phyloP scores from a whole-genome alignment of 2,329 filamentous ascomycete species.

The Diaporthe amygdali region DNA sequence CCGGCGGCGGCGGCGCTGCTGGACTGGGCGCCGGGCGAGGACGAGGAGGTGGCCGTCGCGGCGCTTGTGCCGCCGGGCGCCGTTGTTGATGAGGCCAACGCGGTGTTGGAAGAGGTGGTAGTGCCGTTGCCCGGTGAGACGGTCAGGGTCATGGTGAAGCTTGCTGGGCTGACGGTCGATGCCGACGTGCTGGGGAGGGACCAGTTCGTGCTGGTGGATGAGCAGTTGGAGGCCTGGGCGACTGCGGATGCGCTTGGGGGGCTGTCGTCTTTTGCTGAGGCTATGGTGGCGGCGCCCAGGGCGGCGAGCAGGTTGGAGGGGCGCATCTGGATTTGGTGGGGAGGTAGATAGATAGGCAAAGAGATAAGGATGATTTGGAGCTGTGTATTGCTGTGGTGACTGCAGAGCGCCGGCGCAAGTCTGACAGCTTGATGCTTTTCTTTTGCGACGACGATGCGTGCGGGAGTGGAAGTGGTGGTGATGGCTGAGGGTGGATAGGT shows the following conservation, averaged over 20 bases:
- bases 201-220: background rate
- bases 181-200: background rate
- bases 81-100: background rate
- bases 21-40: background rate
- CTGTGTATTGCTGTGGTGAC: background rate
- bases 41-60: background rate
- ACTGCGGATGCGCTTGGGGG: background rate
- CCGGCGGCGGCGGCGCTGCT: background rate
- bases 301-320: slow-evolving; percentile 14
- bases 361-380: background rate
- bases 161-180: background rate
- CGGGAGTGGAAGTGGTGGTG: background rate
- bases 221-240: background rate
- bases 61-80: background rate
- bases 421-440: background rate
- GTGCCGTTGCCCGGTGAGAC: background rate
- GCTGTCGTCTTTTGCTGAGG: slow-evolving; percentile 4
- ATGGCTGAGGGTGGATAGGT: background rate
- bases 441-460: background rate
- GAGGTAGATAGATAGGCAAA: background rate
- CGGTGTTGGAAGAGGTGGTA: background rate
- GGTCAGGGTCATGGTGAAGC: background rate
- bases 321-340: slow-evolving; percentile 8
- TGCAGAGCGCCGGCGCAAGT: background rate
- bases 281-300: slow-evolving; percentile 11